phyloP scores from a whole-genome alignment of 2,329 filamentous ascomycete genomes.

The Ceratocystis smalleyi region DNA sequence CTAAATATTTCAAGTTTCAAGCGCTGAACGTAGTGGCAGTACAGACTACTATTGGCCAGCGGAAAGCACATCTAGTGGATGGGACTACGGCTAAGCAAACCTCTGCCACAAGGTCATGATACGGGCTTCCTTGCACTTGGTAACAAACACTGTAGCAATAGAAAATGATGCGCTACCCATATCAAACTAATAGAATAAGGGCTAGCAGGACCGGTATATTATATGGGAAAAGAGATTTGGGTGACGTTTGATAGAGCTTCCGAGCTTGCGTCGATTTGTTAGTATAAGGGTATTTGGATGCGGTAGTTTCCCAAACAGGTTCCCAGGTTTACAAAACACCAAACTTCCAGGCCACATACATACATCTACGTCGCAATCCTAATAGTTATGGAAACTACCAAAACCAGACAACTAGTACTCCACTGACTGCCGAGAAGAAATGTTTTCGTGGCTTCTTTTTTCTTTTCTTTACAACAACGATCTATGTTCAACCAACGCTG shows the following conservation, averaged over 20 bases:
- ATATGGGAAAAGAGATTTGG: not conserved
- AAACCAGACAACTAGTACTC: not conserved
- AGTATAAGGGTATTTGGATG: not conserved
- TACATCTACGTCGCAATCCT: not conserved
- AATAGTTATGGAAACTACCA: not conserved
- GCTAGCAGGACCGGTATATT: not conserved
- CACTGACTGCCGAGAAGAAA: not conserved
- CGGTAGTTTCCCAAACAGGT: not conserved
- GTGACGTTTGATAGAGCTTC: not conserved
- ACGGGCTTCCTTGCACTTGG: not conserved
- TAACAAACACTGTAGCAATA: not conserved
- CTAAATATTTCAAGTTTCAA: conserved; percentile 20
- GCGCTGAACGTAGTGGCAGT: conserved; percentile 25
- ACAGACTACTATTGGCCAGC: conserved; percentile 26
- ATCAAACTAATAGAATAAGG: not conserved
- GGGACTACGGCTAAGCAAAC: not conserved
- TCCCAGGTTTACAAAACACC: not conserved
- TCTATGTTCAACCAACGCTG: not conserved
- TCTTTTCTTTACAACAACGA: not conserved
- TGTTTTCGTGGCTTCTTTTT: not conserved
- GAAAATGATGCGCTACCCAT: not conserved
- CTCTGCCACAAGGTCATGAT: not conserved
- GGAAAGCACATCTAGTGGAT: conserved; percentile 18
- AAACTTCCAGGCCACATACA: not conserved
- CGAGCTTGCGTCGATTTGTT: not conserved